Evolutionary conservation across 768 basidiomycete species (phyloP).

Genomic region (Suillus tomentosus): DNA sequence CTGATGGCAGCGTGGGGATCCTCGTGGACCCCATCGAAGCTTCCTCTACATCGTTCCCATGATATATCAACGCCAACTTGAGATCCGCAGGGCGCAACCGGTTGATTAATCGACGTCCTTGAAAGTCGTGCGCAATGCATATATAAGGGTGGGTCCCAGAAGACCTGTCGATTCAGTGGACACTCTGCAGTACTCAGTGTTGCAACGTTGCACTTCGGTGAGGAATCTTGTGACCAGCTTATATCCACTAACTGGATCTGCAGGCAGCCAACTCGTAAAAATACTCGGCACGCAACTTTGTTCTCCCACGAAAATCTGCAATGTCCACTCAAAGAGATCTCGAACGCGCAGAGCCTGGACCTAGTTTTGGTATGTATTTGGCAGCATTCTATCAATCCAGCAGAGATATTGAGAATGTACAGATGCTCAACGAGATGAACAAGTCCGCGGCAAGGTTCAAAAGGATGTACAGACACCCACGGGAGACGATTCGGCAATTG

Average conservation of each 20-base stretch:
- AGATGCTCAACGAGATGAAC: background rate
- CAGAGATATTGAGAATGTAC: background rate
- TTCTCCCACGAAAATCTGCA: slow-evolving; percentile 33
- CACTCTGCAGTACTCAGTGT: background rate
- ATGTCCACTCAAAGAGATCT: slow-evolving; percentile 1
- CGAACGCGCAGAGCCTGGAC: background rate
- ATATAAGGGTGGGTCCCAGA: background rate
- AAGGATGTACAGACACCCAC: background rate
- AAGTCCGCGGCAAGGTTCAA: background rate
- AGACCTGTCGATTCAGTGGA: background rate
- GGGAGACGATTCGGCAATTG: slow-evolving; percentile 19
- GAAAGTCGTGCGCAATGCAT: background rate
- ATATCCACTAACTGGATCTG: background rate
- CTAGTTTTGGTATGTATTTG: background rate
- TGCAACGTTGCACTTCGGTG: too few relatives aligned
- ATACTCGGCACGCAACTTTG: background rate
- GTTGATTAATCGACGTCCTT: background rate
- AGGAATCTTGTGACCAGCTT: background rate
- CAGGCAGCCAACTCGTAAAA: background rate
- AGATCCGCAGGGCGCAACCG: background rate
- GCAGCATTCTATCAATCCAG: background rate
- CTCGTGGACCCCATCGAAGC: background rate
- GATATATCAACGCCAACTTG: background rate
- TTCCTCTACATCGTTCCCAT: background rate
- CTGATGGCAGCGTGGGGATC: background rate